phyloP scores from a whole-genome alignment of 306 rosid species.

The Chamaecrista fasciculata region DNA sequence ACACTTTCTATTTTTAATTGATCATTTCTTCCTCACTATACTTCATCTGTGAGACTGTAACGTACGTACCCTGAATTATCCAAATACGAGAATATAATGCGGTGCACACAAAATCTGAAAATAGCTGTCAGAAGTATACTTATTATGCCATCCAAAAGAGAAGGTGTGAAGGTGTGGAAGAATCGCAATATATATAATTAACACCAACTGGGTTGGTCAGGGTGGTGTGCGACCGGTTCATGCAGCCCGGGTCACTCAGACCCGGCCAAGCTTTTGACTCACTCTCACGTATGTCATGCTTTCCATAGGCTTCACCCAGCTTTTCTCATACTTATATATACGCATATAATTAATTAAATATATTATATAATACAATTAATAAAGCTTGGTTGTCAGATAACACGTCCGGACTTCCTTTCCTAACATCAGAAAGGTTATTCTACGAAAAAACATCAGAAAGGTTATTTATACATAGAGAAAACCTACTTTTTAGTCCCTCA shows the following conservation, averaged over 20 bases:
- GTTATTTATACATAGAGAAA: too few relatives aligned
- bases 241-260: conserved; percentile 71
- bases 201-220: conserved; percentile 69
- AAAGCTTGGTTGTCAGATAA: conserved; percentile 31
- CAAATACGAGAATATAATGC: background rate
- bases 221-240: conserved; percentile 70
- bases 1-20: too few relatives aligned
- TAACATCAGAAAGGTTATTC: too few relatives aligned
- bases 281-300: background rate
- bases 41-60: too few relatives aligned
- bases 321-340: too few relatives aligned
- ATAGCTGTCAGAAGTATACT: conserved; percentile 46
- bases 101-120: background rate
- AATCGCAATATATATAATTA: conserved; percentile 58
- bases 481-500: too few relatives aligned
- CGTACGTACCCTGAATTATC: too few relatives aligned
- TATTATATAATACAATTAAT: background rate
- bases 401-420: background rate
- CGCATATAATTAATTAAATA: too few relatives aligned
- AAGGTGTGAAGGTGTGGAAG: conserved; percentile 22
- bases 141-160: conserved; percentile 36
- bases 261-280: conserved; percentile 4
- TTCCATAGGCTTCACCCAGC: conserved; percentile 20
- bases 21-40: too few relatives aligned
- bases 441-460: too few relatives aligned